Conservation (phyloP, 2,329 filamentous ascomycete species). For the Boeremia lycopersici region DNA sequence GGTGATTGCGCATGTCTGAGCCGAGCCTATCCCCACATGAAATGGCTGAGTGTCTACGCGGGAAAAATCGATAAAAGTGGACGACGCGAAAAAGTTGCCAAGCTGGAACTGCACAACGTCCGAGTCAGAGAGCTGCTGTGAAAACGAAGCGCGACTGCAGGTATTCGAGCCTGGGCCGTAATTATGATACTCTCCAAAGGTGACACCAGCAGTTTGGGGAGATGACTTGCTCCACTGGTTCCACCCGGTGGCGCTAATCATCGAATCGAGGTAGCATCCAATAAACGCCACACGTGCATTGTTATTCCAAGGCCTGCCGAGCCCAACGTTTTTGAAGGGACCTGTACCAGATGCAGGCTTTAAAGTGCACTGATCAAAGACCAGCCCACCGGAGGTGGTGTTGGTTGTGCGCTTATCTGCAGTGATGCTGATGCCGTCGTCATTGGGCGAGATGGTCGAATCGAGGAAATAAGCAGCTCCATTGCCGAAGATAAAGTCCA, state of each 20-base stretch:
- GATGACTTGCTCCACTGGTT: constrained; percentile 27
- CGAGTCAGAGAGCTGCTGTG: constrained; percentile 44
- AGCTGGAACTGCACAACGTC: constrained; percentile 50
- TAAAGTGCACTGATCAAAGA: constrained; percentile 47
- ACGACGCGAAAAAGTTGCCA: constrained; percentile 49
- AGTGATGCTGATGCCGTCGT: constrained; percentile 46
- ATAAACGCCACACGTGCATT: constrained; percentile 27
- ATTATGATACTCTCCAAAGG: constrained; percentile 46
- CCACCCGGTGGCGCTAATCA: constrained; percentile 29
- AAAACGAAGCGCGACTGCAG: constrained; percentile 45
- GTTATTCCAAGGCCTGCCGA: constrained; percentile 32
- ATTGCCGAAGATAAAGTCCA: constrained; percentile 54
- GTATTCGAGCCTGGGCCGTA: constrained; percentile 43
- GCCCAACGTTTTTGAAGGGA: constrained; percentile 39
- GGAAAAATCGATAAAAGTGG: constrained; percentile 52
- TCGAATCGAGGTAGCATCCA: constrained; percentile 25
- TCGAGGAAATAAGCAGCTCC: constrained; percentile 54
- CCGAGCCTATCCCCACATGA: constrained; percentile 37
- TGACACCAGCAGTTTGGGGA: constrained; percentile 25
- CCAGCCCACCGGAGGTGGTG: constrained; percentile 47
- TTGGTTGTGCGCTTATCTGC: constrained; percentile 49
- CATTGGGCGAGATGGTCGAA: constrained; percentile 46
- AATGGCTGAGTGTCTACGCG: constrained; percentile 49
- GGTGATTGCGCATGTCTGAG: constrained; percentile 29
- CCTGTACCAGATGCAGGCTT: constrained; percentile 35